A percentile compares a stretch with the other conserved stretches of the same genome.
phyloP scores from a whole-genome alignment of 306 rosid species.

The Citrullus amarus region DNA sequence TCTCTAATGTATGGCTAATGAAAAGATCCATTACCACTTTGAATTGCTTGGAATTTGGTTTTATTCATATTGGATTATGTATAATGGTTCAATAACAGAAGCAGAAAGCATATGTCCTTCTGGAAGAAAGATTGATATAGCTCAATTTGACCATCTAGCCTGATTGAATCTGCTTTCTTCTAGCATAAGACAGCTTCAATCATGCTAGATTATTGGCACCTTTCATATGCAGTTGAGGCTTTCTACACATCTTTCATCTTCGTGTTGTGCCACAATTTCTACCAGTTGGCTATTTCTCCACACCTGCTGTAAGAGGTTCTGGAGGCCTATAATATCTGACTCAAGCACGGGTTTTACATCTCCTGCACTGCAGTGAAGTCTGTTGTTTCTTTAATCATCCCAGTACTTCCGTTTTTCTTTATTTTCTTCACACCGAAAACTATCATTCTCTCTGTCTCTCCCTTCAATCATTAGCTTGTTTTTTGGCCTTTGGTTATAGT shows the following conservation, averaged over 20 bases:
- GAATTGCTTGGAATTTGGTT: not conserved
- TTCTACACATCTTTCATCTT: not conserved
- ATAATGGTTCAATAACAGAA: not conserved
- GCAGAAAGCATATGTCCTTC: not conserved
- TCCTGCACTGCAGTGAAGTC: not conserved
- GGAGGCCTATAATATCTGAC: not conserved
- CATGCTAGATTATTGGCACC: constrained; percentile 1
- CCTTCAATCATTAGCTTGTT: not conserved
- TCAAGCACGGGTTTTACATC: not conserved
- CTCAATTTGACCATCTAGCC: not conserved
- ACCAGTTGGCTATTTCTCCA: not conserved
- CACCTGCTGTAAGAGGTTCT: not conserved
- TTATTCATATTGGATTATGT: not conserved
- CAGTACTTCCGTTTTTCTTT: not conserved
- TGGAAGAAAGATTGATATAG: not conserved
- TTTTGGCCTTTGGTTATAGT: not conserved
- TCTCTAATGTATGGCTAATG: not conserved
- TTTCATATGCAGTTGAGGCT: not conserved
- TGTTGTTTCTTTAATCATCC: not conserved
- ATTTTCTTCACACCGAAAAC: not conserved
- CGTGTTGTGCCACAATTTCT: not conserved
- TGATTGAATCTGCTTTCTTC: not conserved
- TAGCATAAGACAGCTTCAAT: not conserved
- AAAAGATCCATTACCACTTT: not conserved
- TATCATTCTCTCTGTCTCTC: not conserved